These are phyloP conservation scores for Meyerozyma sp. DNA, from an alignment of 1,139 yeast genomes.

Conservation along the genomic window DNA sequence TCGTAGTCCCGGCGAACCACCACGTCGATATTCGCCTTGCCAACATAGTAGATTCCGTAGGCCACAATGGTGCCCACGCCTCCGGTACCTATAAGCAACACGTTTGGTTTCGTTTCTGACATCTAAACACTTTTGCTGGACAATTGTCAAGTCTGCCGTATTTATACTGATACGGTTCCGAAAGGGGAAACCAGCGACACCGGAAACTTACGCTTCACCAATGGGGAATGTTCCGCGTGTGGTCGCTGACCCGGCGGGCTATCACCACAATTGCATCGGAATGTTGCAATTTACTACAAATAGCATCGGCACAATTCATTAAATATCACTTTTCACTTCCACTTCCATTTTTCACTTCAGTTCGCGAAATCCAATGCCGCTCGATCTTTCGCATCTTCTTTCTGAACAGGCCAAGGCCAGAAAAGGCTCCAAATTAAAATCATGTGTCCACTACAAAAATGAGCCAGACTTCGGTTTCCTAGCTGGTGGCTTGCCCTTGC, in stretches of 20 bases:
- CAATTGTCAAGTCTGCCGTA: background rate
- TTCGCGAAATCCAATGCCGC: background rate
- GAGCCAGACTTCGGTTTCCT: background rate
- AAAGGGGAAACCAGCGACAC: background rate
- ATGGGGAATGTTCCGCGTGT: background rate
- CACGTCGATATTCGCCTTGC: slow-evolving; percentile 49
- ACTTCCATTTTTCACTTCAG: too few relatives aligned
- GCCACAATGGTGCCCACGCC: slow-evolving; percentile 75
- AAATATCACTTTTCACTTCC: too few relatives aligned
- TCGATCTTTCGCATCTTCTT: background rate
- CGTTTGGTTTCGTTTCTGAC: background rate
- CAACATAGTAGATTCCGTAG: slow-evolving; percentile 42
- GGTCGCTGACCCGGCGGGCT: too few relatives aligned
- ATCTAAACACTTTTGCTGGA: background rate
- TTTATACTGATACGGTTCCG: background rate
- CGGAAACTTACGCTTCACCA: background rate
- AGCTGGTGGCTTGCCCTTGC: background rate
- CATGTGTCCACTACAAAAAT: background rate
- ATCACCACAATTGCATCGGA: too few relatives aligned
- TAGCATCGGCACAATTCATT: too few relatives aligned
- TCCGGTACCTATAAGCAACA: slow-evolving; percentile 49
- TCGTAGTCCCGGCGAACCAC: slow-evolving; percentile 68
- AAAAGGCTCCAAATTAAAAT: background rate
- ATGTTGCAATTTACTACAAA: too few relatives aligned
- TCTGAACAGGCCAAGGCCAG: background rate